Percentiles rank a stretch among this genome's conserved stretches.
Conservation (phyloP, 1,284 basidiomycete species). For the Moesziomyces antarcticus region DNA sequence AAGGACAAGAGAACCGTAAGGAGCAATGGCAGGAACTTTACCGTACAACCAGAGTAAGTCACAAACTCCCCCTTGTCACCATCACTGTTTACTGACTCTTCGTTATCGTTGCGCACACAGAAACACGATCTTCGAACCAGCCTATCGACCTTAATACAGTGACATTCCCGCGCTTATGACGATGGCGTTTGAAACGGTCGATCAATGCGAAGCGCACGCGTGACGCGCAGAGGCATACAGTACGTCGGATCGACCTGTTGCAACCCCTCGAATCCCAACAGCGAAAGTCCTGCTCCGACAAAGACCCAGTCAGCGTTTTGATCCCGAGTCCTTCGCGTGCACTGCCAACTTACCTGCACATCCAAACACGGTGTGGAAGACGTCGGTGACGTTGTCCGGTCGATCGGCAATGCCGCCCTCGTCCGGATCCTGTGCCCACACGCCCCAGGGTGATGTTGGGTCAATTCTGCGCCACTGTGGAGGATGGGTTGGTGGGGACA, state of each 20-base stretch:
- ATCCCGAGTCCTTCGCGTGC: too few relatives aligned
- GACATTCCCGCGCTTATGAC: neutral
- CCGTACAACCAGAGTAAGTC: slow-evolving; percentile 61
- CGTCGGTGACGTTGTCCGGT: slow-evolving; percentile 91
- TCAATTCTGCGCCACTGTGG: too few relatives aligned
- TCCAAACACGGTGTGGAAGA: slow-evolving; percentile 95
- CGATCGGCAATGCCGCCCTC: slow-evolving; percentile 93
- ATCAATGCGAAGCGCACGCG: slow-evolving; percentile 66
- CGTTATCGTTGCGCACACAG: slow-evolving; percentile 1
- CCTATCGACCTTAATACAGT: slow-evolving; percentile 10
- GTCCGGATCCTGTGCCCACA: slow-evolving; percentile 81
- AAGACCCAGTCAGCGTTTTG: too few relatives aligned
- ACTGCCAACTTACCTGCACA: slow-evolving; percentile 77
- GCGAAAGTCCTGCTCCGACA: slow-evolving; percentile 88
- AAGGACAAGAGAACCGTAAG: slow-evolving; percentile 48
- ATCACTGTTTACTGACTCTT: neutral
- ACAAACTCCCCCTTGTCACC: neutral
- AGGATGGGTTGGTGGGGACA: too few relatives aligned
- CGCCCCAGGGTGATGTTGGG: too few relatives aligned
- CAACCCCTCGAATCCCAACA: slow-evolving; percentile 87
- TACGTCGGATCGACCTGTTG: slow-evolving; percentile 90
- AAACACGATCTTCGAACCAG: slow-evolving; percentile 36
- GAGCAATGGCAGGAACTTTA: slow-evolving; percentile 45
- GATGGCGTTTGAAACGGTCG: slow-evolving; percentile 45
- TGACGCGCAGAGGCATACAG: slow-evolving; percentile 88